These are phyloP conservation scores for Mucor ambiguus DNA, from an alignment of 371 early-diverging fungal genomes.

Conservation along the genomic window DNA sequence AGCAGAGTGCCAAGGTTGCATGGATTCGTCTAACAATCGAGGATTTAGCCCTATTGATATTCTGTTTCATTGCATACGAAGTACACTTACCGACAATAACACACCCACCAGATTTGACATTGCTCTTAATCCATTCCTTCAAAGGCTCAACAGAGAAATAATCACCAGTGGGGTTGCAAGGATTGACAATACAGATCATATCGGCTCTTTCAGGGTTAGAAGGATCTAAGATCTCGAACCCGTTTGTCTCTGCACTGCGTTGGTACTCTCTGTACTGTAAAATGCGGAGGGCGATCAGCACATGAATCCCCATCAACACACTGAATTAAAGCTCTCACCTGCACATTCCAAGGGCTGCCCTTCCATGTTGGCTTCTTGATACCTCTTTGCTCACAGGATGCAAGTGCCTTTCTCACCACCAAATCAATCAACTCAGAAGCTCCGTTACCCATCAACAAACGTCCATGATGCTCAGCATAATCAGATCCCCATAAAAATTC, in stretches of 20 bases:
- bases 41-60: neutral
- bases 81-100: conserved; percentile 65
- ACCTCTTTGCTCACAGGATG: conserved; percentile 35
- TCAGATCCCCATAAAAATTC: conserved; percentile 75
- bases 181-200: conserved; percentile 80
- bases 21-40: conserved; percentile 70
- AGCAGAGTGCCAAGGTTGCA: conserved; percentile 86
- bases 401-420: conserved; percentile 73
- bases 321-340: conserved; percentile 39
- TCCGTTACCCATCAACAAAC: conserved; percentile 82
- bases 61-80: neutral
- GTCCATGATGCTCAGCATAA: conserved; percentile 45
- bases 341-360: conserved; percentile 80
- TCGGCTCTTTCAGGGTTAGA: conserved; percentile 56
- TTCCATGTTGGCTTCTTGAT: conserved; percentile 63
- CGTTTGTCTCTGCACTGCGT: conserved; percentile 76
- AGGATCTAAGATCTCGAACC: conserved; percentile 62
- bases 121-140: conserved; percentile 68
- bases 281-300: neutral
- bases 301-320: neutral
- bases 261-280: conserved; percentile 85
- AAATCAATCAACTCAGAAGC: conserved; percentile 88
- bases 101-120: conserved; percentile 68
- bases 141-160: conserved; percentile 70
- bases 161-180: conserved; percentile 89